Evolutionary conservation across 352 stramenopile genomes (phyloP).

Genomic region (Achlya hypogyna): DNA sequence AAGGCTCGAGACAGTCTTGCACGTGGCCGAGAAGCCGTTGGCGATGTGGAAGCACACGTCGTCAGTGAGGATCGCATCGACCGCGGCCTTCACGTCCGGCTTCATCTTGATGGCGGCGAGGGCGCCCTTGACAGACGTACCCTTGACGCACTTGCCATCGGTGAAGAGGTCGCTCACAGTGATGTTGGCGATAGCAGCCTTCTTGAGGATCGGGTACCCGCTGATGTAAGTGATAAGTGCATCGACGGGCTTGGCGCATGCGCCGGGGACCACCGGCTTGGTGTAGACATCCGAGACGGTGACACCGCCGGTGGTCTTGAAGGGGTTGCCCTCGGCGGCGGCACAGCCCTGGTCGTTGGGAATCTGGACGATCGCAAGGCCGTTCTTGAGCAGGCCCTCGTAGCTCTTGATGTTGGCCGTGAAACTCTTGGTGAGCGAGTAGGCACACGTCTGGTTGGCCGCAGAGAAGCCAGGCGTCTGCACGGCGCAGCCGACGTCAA

Average conservation of each 20-base stretch:
- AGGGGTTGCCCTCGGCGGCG: conserved; percentile 29
- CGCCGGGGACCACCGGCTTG: conserved; percentile 23
- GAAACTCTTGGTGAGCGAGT: conserved; percentile 28
- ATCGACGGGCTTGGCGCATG: conserved; percentile 31
- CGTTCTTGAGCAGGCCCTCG: conserved; percentile 13
- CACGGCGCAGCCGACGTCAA: conserved; percentile 29
- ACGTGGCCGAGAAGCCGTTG: conserved; percentile 9
- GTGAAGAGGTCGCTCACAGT: conserved; percentile 30
- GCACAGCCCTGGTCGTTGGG: conserved; percentile 40
- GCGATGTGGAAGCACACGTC: conserved; percentile 11
- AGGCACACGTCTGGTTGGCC: conserved; percentile 30
- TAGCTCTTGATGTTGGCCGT: conserved; percentile 2
- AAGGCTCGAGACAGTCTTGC: not conserved
- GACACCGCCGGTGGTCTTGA: conserved; percentile 29
- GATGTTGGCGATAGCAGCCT: conserved; percentile 2
- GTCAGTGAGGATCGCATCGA: not conserved
- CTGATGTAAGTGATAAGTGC: conserved; percentile 28
- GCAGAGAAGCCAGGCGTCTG: conserved; percentile 29
- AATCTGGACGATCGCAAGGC: conserved; percentile 27
- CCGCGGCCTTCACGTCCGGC: not conserved
- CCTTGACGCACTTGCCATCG: conserved; percentile 28
- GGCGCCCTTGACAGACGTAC: not conserved
- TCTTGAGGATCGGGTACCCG: conserved; percentile 28
- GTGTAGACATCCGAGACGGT: conserved; percentile 21
- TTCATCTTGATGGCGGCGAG: not conserved